Evolutionary conservation across 2,329 filamentous ascomycete genomes (phyloP), one percentile per base, ranked within the genome.

Genomic region (Colletotrichum filicis): DNA sequence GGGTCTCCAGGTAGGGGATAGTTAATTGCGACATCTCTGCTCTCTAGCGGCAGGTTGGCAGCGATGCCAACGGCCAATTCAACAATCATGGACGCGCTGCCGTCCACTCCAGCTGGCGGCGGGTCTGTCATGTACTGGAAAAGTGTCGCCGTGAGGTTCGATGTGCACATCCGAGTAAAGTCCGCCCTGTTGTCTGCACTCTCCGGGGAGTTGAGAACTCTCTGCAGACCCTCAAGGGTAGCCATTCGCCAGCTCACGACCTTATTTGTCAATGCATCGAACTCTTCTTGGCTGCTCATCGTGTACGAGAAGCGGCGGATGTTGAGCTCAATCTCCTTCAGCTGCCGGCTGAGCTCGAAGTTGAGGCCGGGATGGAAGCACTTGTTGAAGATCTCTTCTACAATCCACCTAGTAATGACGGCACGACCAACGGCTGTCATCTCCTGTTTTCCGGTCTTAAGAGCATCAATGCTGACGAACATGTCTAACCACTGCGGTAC

Each of bases 381-480:
- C 66, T 92, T 92, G 81, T 97, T 92, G 81, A 98, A 97, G 56
- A 98, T 90, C 79, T 97, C 94, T 59, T 98, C 94, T 28, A 96
- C 92, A 6, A 99, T 85, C 95, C 96, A 99, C 73, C 92, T 91
- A 32, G 94, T 94, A 77, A 99, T 95, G 75, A 95, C 91, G 14
- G 96, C 95, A 66, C 96, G 91, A 19, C 97, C 97, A 28, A 97
- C 93, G 5, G 95, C 95, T 7, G 95, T 98, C 97, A 99, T 99
- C 83, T 99, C 97, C 82, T 98, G 95, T 80, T 95, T 97, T 74
- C 95, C 97, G 11, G 93, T 95, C 78, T 92, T 90, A 66, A 97
- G 88, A 1, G 95, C 96, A 78, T 97, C 95, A 65, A 93, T 88
- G 81, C 96, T 98, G 76, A 97, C 94, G 67, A 92, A 94, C 28